Percentiles rank a stretch among this genome's conserved stretches.
phyloP scores from a whole-genome alignment of 805 yeast genomes.

The Metschnikowia aberdeeniae region DNA sequence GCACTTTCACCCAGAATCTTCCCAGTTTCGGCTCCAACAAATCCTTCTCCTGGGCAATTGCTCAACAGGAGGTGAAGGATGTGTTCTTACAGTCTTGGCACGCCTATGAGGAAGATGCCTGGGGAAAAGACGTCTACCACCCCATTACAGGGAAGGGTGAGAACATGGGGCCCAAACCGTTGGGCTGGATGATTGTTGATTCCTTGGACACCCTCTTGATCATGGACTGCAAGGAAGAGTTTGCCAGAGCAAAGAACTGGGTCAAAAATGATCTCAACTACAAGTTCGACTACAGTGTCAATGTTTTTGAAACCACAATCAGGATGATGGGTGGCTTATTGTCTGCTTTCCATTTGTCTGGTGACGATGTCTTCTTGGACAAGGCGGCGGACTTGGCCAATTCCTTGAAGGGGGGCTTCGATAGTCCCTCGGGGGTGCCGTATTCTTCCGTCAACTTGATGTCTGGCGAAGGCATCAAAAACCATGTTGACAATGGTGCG shows the following conservation, averaged over 20 bases:
- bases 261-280: conserved; percentile 65
- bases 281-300: conserved; percentile 69
- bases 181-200: conserved; percentile 94
- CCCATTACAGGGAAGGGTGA: conserved; percentile 62
- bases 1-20: background rate
- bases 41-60: conserved; percentile 38
- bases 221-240: conserved; percentile 67
- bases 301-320: conserved; percentile 90
- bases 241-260: conserved; percentile 67
- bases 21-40: background rate
- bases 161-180: conserved; percentile 75
- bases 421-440: conserved; percentile 66
- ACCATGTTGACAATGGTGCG: conserved; percentile 70
- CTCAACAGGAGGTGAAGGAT: conserved; percentile 56
- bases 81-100: conserved; percentile 76
- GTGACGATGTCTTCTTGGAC: conserved; percentile 67
- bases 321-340: conserved; percentile 92
- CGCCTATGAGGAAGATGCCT: conserved; percentile 68
- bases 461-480: conserved; percentile 55
- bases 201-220: conserved; percentile 76
- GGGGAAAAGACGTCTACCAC: conserved; percentile 78
- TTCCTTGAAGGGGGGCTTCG: conserved; percentile 65
- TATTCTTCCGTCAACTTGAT: conserved; percentile 71
- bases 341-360: conserved; percentile 70
- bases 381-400: conserved; percentile 80